Conservation (phyloP, 805 yeast species). For the Metschnikowia anglica region DNA sequence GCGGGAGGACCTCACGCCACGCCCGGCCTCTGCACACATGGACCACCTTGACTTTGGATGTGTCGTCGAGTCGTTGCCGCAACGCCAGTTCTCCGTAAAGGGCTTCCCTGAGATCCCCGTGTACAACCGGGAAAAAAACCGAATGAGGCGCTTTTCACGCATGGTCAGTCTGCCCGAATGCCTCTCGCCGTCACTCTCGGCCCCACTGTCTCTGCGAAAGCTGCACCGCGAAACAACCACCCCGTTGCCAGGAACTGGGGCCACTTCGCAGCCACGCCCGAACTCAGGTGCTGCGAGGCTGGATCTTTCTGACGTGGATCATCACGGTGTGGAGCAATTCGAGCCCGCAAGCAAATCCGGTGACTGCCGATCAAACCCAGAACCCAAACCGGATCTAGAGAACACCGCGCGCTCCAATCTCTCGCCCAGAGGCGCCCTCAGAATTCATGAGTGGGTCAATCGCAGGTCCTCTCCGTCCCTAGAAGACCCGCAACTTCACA, state of each 20-base stretch:
- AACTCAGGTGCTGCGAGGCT: no score
- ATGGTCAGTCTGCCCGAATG: slow-evolving; percentile 4
- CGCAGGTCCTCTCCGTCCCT: background rate
- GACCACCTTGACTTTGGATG: slow-evolving; percentile 26
- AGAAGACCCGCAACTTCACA: background rate
- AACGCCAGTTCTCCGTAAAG: slow-evolving; percentile 22
- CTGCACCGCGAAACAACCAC: no score
- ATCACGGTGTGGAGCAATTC: no score
- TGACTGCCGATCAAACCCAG: no score
- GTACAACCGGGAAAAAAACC: slow-evolving; percentile 23
- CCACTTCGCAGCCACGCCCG: slow-evolving; percentile 9
- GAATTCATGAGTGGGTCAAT: background rate
- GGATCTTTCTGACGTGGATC: no score
- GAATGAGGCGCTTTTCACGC: slow-evolving; percentile 21
- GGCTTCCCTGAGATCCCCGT: slow-evolving; percentile 35
- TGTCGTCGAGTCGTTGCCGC: slow-evolving; percentile 30
- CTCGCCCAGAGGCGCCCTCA: background rate
- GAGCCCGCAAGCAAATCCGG: no score
- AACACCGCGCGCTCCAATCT: background rate
- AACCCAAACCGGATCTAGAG: background rate
- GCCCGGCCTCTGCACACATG: slow-evolving; percentile 1
- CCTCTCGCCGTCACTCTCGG: background rate
- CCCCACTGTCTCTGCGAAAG: background rate
- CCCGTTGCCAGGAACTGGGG: slow-evolving; percentile 1
- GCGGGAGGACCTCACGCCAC: slow-evolving; percentile 4